Percentiles rank a stretch among this genome's conserved stretches.
phyloP scores from a whole-genome alignment of 2,329 filamentous ascomycete species.

The Elsinoe ampelina region DNA sequence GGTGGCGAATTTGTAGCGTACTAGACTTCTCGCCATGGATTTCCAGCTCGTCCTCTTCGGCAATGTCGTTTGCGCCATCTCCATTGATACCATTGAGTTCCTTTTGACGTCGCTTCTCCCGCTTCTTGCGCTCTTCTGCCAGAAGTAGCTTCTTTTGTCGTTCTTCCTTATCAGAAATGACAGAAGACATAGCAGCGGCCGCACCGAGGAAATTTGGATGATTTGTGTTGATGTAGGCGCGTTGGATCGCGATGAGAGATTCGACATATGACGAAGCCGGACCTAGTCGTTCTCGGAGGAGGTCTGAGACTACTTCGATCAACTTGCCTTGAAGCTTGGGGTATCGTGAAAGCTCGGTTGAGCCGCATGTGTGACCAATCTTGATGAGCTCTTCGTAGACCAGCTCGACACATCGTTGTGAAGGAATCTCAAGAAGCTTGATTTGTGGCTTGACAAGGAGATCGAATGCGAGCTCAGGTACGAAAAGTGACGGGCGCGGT shows the following conservation, averaged over 20 bases:
- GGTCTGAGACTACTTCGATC: slow-evolving; percentile 94
- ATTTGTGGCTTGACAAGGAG: slow-evolving; percentile 97
- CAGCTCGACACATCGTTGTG: slow-evolving; percentile 91
- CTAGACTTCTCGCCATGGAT: slow-evolving; percentile 45
- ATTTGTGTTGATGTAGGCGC: slow-evolving; percentile 98
- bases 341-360: slow-evolving; percentile 83
- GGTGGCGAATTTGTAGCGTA: slow-evolving; percentile 51
- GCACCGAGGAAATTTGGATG: slow-evolving; percentile 97
- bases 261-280: slow-evolving; percentile 87
- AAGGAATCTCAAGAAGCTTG: slow-evolving; percentile 88
- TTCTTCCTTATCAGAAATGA: slow-evolving; percentile 90
- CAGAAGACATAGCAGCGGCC: slow-evolving; percentile 92
- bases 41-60: slow-evolving; percentile 44
- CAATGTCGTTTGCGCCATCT: slow-evolving; percentile 54
- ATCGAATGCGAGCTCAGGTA: slow-evolving; percentile 95
- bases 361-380: slow-evolving; percentile 97
- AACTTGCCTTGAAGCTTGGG: slow-evolving; percentile 91
- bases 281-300: slow-evolving; percentile 82
- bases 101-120: slow-evolving; percentile 73
- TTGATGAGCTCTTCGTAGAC: slow-evolving; percentile 99
- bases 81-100: slow-evolving; percentile 73
- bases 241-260: slow-evolving; percentile 91
- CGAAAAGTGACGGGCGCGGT: slow-evolving; percentile 88
- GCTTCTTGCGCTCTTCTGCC: slow-evolving; percentile 72
- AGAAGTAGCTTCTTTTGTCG: slow-evolving; percentile 73